Evolutionary conservation across 371 early-diverging fungal species (phyloP), one percentile per base, ranked within the genome.

Genomic region (Mortierella sp.): DNA sequence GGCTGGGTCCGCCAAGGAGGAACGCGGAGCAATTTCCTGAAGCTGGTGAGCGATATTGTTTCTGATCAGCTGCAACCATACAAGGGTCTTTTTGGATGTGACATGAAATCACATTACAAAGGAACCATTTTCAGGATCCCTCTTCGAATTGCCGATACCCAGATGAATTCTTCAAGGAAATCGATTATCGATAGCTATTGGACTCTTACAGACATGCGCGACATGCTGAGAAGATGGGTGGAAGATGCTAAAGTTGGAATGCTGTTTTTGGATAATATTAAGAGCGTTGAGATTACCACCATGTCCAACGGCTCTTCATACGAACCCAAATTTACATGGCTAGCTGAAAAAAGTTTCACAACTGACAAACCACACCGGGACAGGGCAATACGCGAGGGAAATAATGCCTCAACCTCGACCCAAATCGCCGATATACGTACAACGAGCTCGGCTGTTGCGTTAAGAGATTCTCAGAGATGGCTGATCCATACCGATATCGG

Each of bases 101-200:
- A 72, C n/a, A 72, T 77, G 78, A 45, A 50, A 36, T 33, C 53
- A 0, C 69, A 68, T 15, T 85, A 77, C 65, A 40, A 58, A 0
- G 85, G 85, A 6, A 83, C 86, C 4, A 72, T 85, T 15, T 85
- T 85, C 60, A 69, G 85, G 15, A 50, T 85, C 22, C 85, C 85
- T 2, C 58, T 85, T 16, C 62, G 85, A 4, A 61, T 55, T 7
- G 11, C 19, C 1, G 63, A 58, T 3, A n/a, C 43, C 0, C 41
- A 47, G 21, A n/a, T 15, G 32, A 21, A 19, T 4, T 36, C 45
- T 15, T 21, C 47, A 8, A 40, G 58, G 1, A 36, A 16, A 2
- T 24, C 58, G 0, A n/a, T 36, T 1, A 16, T 70, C 28, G 47
- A 57, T 4, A 28, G 58, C 11, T 24, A 24, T 1, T 85, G 81